phyloP scores from a whole-genome alignment of 225 moss, liverwort and hornwort species.

The Antitrichia curtipendula region DNA sequence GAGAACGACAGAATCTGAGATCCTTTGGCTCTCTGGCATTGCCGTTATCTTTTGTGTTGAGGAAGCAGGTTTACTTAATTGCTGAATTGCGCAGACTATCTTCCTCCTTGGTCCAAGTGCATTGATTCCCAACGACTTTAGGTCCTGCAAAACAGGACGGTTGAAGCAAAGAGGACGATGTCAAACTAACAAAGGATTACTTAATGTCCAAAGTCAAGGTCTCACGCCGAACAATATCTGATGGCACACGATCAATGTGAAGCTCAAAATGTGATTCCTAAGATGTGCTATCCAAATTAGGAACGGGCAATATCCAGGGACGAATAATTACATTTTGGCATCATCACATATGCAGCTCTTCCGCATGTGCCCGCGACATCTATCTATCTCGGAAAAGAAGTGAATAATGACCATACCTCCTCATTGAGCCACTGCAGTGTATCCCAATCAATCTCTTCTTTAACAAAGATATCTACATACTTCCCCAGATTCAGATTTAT shows the following conservation, averaged over 20 bases:
- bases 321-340: neutral
- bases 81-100: conserved; percentile 64
- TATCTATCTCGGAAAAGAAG: neutral
- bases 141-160: conserved; percentile 45
- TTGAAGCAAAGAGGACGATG: neutral
- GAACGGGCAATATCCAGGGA: neutral
- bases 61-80: conserved; percentile 25
- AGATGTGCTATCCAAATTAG: neutral
- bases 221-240: neutral
- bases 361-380: neutral
- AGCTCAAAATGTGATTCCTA: neutral
- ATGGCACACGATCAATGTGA: neutral
- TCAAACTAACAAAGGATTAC: neutral
- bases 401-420: conserved; percentile 41
- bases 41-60: neutral
- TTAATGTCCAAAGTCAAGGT: neutral
- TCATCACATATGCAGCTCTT: neutral
- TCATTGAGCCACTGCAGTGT: conserved; percentile 89
- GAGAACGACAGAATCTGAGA: conserved; percentile 2
- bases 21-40: neutral
- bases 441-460: conserved; percentile 94
- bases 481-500: conserved; percentile 51
- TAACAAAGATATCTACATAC: conserved; percentile 57
- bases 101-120: conserved; percentile 89
- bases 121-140: conserved; percentile 59